A percentile compares a stretch with the other conserved stretches of the same genome.
Evolutionary conservation across 108 stramenopile genomes (phyloP).

Genomic region (Fistulifera solaris): DNA sequence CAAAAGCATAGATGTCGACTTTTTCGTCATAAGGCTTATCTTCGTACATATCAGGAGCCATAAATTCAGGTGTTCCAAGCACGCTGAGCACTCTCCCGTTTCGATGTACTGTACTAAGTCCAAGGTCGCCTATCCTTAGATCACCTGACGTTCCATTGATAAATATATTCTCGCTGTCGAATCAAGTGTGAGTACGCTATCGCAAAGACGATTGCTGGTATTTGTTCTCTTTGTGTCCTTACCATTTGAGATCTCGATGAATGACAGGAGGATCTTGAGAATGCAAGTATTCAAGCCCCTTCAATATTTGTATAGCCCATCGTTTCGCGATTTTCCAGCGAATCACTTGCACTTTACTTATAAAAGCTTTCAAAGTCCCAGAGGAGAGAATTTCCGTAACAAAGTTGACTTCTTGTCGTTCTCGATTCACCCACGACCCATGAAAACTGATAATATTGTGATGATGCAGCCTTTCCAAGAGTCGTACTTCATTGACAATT

Average conservation of each 20-base stretch:
- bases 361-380: constrained; percentile 87
- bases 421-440: constrained; percentile 95
- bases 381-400: constrained; percentile 95
- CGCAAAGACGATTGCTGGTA: too few species aligned
- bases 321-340: constrained; percentile 95
- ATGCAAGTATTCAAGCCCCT: constrained; percentile 94
- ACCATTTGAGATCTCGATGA: constrained; percentile 97
- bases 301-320: constrained; percentile 92
- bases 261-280: constrained; percentile 96
- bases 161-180: constrained; percentile 90
- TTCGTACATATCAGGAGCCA: constrained; percentile 99
- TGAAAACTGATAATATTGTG: constrained; percentile 95
- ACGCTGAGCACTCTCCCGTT: constrained; percentile 82
- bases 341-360: constrained; percentile 92
- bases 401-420: constrained; percentile 86
- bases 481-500: constrained; percentile 94
- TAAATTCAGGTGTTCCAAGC: constrained; percentile 97
- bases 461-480: constrained; percentile 92
- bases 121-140: constrained; percentile 95
- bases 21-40: constrained; percentile 91
- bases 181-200: too few species aligned
- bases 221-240: too few species aligned
- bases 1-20: constrained; percentile 98
- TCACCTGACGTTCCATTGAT: constrained; percentile 97
- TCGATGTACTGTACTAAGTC: constrained; percentile 85